Evolutionary conservation across 768 basidiomycete species (phyloP), one percentile per base, ranked within the genome.

Genomic region (Bullera alba): DNA sequence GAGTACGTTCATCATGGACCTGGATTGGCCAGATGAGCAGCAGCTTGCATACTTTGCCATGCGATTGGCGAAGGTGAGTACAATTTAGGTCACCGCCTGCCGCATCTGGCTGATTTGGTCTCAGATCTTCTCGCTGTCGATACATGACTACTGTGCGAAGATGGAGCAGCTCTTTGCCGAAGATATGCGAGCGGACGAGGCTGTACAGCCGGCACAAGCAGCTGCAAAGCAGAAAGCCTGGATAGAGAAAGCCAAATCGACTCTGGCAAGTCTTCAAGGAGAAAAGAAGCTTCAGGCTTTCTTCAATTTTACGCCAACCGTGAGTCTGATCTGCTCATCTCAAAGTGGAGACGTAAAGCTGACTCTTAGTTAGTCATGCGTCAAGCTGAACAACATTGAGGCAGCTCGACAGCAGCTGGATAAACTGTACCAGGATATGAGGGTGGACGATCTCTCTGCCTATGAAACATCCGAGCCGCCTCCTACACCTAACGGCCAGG

Each of bases 351-450:
- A n/a, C n/a, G n/a, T n/a, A 1, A 29, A 35, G 6, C 19, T 39
- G 21, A 26, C 12, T 1, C 12, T 14, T 3, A 12, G 34, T 15
- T 35, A 93, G 75, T 90, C 89, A 0, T 96, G 92, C 65, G 87
- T 99, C 69, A 96, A 96, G 76, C 79, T 97, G 44, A 99, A 99
- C 77, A 96, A 96, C 71, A 83, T 97, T 56, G 91, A 92, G 61
- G 85, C 88, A 10, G 90, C 92, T 1, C 82, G 91, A 26, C 82
- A 82, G 53, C 78, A 95, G 41, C 79, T 99, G 54, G 95, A 99
- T 71, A 87, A 86, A 54, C 86, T 97, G 80, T 97, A 96, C 71
- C 83, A 79, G 44, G 85, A 89, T 63, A 83, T 95, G 78, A 80
- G 91, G 50, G 89, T 84, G 0, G 95, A 99, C 75, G 83, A 83